Evolutionary conservation across 2,329 filamentous ascomycete species (phyloP).

Genomic region (Neurospora sp.): DNA sequence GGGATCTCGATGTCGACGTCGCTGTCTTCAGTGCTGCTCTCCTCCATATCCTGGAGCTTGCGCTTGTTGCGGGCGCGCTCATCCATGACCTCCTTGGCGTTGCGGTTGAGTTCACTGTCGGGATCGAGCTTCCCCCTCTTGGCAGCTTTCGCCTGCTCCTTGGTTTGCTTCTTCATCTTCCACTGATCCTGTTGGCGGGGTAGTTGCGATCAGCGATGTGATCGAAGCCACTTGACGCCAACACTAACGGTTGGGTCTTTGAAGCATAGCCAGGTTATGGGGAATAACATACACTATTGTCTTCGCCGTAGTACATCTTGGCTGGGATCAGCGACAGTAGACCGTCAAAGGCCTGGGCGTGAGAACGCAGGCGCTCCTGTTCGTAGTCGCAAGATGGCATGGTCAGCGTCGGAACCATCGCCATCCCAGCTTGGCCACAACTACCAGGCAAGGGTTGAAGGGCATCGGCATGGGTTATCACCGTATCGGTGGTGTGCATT

Average conservation of each 20-base stretch:
- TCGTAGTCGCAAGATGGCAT: neutral
- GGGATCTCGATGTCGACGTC: conserved; percentile 34
- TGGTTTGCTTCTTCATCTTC: conserved; percentile 91
- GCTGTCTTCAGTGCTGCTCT: conserved; percentile 32
- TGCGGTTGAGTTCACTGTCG: conserved; percentile 68
- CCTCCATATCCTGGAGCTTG: conserved; percentile 58
- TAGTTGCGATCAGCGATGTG: conserved; percentile 4
- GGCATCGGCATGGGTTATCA: neutral
- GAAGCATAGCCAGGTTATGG: conserved; percentile 3
- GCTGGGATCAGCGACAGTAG: conserved; percentile 80
- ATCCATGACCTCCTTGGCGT: conserved; percentile 86
- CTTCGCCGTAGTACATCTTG: conserved; percentile 82
- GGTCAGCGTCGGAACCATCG: conserved; percentile 7
- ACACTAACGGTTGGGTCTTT: neutral
- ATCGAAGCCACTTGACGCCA: neutral
- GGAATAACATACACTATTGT: conserved; percentile 59
- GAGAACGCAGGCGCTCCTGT: conserved; percentile 46
- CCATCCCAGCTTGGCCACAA: neutral
- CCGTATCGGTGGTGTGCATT: neutral
- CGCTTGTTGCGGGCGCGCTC: conserved; percentile 69
- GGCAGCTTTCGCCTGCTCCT: conserved; percentile 72
- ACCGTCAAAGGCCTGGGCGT: conserved; percentile 72
- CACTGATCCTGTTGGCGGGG: conserved; percentile 64
- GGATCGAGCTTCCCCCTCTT: conserved; percentile 87
- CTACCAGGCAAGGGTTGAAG: neutral